Conservation (phyloP, 2,329 filamentous ascomycete genomes). For the Paraphoma sp. region DNA sequence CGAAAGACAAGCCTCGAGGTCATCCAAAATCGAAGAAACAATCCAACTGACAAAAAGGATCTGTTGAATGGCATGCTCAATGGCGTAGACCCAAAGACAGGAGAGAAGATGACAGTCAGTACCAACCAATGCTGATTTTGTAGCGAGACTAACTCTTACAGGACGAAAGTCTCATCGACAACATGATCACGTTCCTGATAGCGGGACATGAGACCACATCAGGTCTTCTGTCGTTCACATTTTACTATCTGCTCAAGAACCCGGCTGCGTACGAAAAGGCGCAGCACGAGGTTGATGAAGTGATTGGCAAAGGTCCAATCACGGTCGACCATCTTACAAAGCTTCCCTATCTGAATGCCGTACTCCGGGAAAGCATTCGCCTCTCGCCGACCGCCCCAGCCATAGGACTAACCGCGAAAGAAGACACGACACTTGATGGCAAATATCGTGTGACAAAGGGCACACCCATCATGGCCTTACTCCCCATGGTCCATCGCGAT, state of each 20-base stretch:
- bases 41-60: constrained; percentile 65
- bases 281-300: constrained; percentile 61
- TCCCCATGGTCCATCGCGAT: constrained; percentile 50
- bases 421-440: constrained; percentile 43
- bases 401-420: constrained; percentile 48
- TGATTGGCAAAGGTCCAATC: constrained; percentile 57
- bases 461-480: constrained; percentile 38
- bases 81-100: constrained; percentile 67
- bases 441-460: constrained; percentile 48
- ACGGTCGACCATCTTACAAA: constrained; percentile 57
- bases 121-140: neutral
- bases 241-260: constrained; percentile 61
- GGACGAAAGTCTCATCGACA: constrained; percentile 69
- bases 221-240: constrained; percentile 49
- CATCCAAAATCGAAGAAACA: constrained; percentile 62
- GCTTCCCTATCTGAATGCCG: constrained; percentile 61
- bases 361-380: constrained; percentile 64
- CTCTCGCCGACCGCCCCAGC: constrained; percentile 62
- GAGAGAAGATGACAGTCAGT: constrained; percentile 56
- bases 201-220: constrained; percentile 50
- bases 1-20: constrained; percentile 63
- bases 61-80: constrained; percentile 67
- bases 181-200: constrained; percentile 71
- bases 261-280: constrained; percentile 57
- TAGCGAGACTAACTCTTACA: constrained; percentile 7